phyloP scores from a whole-genome alignment of 129 eudicot species.

The Cynara cardunculus region DNA sequence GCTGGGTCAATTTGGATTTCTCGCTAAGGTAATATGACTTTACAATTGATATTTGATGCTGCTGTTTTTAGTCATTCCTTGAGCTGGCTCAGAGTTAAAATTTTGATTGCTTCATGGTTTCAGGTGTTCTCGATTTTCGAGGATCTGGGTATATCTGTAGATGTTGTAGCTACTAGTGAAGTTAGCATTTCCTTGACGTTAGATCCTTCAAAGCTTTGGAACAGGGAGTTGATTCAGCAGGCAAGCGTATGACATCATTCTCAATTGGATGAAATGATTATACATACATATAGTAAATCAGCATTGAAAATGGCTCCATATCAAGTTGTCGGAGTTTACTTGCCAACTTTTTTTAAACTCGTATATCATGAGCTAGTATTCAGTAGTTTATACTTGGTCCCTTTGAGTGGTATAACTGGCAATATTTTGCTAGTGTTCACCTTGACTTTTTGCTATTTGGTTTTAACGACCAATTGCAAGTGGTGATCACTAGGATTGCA shows the following conservation, averaged over 20 bases:
- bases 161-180: slow-evolving; percentile 93
- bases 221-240: slow-evolving; percentile 87
- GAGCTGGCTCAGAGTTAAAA: neutral
- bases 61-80: neutral
- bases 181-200: slow-evolving; percentile 84
- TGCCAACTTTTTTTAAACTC: neutral
- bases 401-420: neutral
- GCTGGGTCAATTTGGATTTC: slow-evolving; percentile 96
- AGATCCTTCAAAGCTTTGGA: slow-evolving; percentile 85
- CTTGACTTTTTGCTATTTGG: neutral
- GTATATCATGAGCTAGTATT: neutral
- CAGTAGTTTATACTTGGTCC: neutral
- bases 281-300: neutral
- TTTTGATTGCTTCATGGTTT: neutral
- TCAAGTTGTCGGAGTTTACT: neutral
- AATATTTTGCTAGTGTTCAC: neutral
- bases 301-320: neutral
- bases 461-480: neutral
- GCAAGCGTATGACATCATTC: slow-evolving; percentile 60
- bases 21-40: slow-evolving; percentile 58
- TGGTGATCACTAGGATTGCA: neutral
- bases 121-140: slow-evolving; percentile 84
- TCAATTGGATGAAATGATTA: neutral
- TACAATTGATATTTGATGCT: neutral
- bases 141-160: slow-evolving; percentile 85